phyloP scores from a whole-genome alignment of 352 stramenopile genomes.

The Phytophthora citricola region DNA sequence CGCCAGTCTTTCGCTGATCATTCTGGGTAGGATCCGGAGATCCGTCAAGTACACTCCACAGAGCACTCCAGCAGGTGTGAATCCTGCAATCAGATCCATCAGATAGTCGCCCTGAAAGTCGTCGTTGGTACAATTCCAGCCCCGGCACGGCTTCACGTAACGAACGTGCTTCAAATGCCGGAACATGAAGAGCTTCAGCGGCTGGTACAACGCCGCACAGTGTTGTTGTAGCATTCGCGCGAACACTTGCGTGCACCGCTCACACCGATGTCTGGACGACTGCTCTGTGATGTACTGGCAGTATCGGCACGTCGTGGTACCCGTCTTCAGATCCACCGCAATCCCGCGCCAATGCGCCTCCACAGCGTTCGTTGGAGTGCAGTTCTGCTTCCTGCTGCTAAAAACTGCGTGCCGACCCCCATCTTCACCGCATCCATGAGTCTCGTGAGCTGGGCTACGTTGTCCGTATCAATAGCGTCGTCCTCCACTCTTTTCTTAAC shows the following conservation, averaged over 20 bases:
- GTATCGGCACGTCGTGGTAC: constrained; percentile 18
- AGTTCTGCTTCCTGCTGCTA: constrained; percentile 32
- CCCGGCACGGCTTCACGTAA: constrained; percentile 28
- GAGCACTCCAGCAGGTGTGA: constrained; percentile 29
- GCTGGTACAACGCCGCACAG: constrained; percentile 29
- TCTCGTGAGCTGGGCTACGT: constrained; percentile 22
- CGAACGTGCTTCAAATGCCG: constrained; percentile 35
- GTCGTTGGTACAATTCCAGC: constrained; percentile 24
- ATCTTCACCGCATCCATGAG: constrained; percentile 32
- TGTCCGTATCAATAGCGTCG: constrained; percentile 19
- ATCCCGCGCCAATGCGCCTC: constrained; percentile 40
- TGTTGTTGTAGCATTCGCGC: constrained; percentile 28
- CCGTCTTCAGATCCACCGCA: constrained; percentile 15
- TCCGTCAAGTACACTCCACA: constrained; percentile 40
- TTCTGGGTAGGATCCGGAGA: constrained; percentile 21
- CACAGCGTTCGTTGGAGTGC: constrained; percentile 21
- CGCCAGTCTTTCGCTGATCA: constrained; percentile 19
- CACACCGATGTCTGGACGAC: constrained; percentile 28
- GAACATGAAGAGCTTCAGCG: constrained; percentile 34
- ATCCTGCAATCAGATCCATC: constrained; percentile 36
- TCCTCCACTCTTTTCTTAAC: not conserved
- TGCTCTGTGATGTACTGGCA: constrained; percentile 20
- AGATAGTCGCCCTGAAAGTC: constrained; percentile 16
- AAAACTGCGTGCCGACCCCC: constrained; percentile 36
- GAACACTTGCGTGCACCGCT: constrained; percentile 32